Evolutionary conservation across 768 basidiomycete genomes (phyloP).

Genomic region (Crepidotus variabilis): DNA sequence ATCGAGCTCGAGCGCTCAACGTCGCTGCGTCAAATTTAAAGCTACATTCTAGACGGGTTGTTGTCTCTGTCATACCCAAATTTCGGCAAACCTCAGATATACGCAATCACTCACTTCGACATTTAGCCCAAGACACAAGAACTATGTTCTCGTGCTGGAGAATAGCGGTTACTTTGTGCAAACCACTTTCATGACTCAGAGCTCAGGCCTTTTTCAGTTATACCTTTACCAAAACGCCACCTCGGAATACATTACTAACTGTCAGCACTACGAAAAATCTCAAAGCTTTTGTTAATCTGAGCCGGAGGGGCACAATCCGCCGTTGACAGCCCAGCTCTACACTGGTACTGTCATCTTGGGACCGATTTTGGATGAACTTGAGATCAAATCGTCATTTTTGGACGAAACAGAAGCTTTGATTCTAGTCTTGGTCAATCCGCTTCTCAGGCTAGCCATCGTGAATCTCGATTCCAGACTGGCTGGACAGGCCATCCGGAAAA

Average conservation of each 20-base stretch:
- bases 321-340: constrained; percentile 31
- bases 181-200: constrained; percentile 3
- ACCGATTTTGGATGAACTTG: constrained; percentile 23
- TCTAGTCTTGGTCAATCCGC: constrained; percentile 23
- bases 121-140: constrained; percentile 32
- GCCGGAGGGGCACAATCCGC: constrained; percentile 25
- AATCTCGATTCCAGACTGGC: constrained; percentile 43
- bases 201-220: constrained; percentile 15
- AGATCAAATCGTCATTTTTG: constrained; percentile 33
- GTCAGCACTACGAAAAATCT: constrained; percentile 25
- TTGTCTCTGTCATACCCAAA: constrained; percentile 35
- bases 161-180: constrained; percentile 37
- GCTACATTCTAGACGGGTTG: constrained; percentile 41
- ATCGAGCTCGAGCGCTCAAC: constrained; percentile 45
- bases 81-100: constrained; percentile 29
- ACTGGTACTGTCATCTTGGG: constrained; percentile 21
- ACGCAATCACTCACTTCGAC: constrained; percentile 36
- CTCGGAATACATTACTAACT: constrained; percentile 25
- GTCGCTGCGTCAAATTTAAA: constrained; percentile 37
- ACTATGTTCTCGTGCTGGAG: constrained; percentile 37
- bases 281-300: constrained; percentile 28
- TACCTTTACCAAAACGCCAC: constrained; percentile 25
- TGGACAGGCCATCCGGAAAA: constrained; percentile 29
- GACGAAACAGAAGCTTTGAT: constrained; percentile 25
- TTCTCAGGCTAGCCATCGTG: constrained; percentile 27